A percentile compares a stretch with the other conserved stretches of the same genome.
These are phyloP conservation scores for Rehmannia glutinosa DNA, from an alignment of 257 asterid genomes.

Conservation along the genomic window DNA sequence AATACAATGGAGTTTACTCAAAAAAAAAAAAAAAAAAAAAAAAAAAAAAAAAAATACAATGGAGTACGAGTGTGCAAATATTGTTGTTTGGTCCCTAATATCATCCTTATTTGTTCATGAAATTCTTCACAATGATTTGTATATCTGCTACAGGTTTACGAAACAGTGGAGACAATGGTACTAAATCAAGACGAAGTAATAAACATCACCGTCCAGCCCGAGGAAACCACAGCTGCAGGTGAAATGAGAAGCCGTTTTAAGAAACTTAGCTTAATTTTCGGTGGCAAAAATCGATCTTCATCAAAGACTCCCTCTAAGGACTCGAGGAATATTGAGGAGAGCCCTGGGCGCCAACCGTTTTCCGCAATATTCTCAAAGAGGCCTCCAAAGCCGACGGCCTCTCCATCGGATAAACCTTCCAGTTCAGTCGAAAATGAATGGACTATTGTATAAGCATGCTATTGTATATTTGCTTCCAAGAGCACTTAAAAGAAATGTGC, in stretches of 20 bases:
- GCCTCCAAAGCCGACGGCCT: slow-evolving; percentile 68
- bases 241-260: slow-evolving; percentile 71
- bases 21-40: too few relatives aligned
- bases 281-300: slow-evolving; percentile 53
- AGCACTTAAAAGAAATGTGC: slow-evolving; percentile 13
- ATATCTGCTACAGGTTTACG: slow-evolving; percentile 62
- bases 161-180: slow-evolving; percentile 81
- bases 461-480: slow-evolving; percentile 31
- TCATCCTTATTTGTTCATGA: too few relatives aligned
- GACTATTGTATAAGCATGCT: slow-evolving; percentile 53
- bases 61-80: too few relatives aligned
- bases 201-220: slow-evolving; percentile 47
- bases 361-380: slow-evolving; percentile 73
- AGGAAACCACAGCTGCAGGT: slow-evolving; percentile 49
- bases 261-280: slow-evolving; percentile 65
- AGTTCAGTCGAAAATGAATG: slow-evolving; percentile 61
- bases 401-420: slow-evolving; percentile 53
- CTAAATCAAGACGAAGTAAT: slow-evolving; percentile 59
- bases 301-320: slow-evolving; percentile 37
- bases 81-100: too few relatives aligned
- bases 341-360: slow-evolving; percentile 48
- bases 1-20: neutral
- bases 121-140: too few relatives aligned
- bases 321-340: slow-evolving; percentile 46
- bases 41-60: too few relatives aligned